A percentile compares a stretch with the other conserved stretches of the same genome.
These are phyloP conservation scores for Wallacemonas sp. DNA, from an alignment of 208 protist genomes.

Conservation along the genomic window DNA sequence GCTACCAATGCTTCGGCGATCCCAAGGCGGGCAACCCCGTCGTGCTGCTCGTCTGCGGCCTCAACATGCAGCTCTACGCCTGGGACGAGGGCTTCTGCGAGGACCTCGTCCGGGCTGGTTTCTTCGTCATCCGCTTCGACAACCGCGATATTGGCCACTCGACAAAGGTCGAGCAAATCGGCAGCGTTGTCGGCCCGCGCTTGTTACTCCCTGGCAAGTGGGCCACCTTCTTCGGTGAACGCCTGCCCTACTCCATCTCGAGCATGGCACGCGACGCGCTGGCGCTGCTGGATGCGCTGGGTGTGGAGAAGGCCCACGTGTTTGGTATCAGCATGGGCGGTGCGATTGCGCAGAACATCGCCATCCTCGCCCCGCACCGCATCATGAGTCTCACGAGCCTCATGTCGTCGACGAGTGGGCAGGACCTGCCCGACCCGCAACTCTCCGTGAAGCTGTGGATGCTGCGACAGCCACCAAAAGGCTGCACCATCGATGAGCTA, in stretches of 20 bases:
- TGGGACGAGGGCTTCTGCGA: conserved; percentile 85
- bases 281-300: conserved; percentile 52
- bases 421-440: conserved; percentile 63
- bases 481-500: conserved; percentile 64
- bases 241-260: conserved; percentile 68
- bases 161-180: conserved; percentile 62
- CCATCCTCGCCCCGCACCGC: conserved; percentile 53
- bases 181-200: conserved; percentile 39
- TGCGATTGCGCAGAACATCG: conserved; percentile 70
- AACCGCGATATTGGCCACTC: conserved; percentile 81
- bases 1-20: conserved; percentile 81
- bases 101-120: conserved; percentile 53
- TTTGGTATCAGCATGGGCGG: conserved; percentile 87
- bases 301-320: conserved; percentile 60
- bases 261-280: conserved; percentile 72
- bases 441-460: conserved; percentile 81
- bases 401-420: conserved; percentile 81
- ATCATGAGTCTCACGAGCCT: conserved; percentile 64
- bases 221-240: conserved; percentile 59
- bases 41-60: conserved; percentile 67
- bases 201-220: conserved; percentile 48
- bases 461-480: conserved; percentile 54
- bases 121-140: conserved; percentile 79
- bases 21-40: conserved; percentile 24
- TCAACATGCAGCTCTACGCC: conserved; percentile 80